Evolutionary conservation across 2,329 filamentous ascomycete genomes (phyloP).

Genomic region (Orbilia quercus): DNA sequence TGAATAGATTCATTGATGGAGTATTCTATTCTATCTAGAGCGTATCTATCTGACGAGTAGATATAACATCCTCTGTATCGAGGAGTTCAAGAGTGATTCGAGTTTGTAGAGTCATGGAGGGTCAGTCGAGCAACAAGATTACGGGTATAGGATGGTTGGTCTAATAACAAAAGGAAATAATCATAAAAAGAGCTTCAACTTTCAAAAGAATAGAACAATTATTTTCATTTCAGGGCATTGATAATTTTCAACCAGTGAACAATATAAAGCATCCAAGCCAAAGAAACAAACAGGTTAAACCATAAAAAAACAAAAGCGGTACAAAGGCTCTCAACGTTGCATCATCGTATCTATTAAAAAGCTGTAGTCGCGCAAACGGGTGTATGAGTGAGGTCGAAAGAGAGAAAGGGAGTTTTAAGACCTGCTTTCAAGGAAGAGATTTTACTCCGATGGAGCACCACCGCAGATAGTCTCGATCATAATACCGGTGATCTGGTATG

Average conservation of each 20-base stretch:
- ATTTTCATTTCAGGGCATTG: constrained; percentile 28
- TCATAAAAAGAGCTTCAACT: constrained; percentile 10
- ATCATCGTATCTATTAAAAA: constrained; percentile 55
- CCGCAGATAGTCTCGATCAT: constrained; percentile 71
- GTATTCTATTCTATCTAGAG: constrained; percentile 24
- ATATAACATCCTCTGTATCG: constrained; percentile 10
- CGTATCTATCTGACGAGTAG: constrained; percentile 15
- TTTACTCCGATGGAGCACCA: constrained; percentile 56
- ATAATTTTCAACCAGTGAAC: constrained; percentile 35
- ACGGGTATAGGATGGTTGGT: constrained; percentile 38
- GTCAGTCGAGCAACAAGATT: constrained; percentile 16
- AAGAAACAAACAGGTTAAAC: too few relatives aligned
- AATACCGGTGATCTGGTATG: constrained; percentile 83
- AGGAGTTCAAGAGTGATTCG: constrained; percentile 5
- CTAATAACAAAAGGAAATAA: constrained; percentile 18
- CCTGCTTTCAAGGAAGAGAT: neutral
- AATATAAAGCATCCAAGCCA: constrained; percentile 15
- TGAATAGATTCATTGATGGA: constrained; percentile 16
- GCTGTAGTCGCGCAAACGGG: constrained; percentile 37
- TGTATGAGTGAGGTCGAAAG: constrained; percentile 9
- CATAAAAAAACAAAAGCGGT: neutral
- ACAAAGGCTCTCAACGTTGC: constrained; percentile 31
- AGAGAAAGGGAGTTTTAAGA: constrained; percentile 14
- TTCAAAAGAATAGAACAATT: constrained; percentile 12
- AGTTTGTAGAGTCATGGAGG: constrained; percentile 1